Conservation (phyloP, 345 rosid genomes). For the Hirschfeldia incana region DNA sequence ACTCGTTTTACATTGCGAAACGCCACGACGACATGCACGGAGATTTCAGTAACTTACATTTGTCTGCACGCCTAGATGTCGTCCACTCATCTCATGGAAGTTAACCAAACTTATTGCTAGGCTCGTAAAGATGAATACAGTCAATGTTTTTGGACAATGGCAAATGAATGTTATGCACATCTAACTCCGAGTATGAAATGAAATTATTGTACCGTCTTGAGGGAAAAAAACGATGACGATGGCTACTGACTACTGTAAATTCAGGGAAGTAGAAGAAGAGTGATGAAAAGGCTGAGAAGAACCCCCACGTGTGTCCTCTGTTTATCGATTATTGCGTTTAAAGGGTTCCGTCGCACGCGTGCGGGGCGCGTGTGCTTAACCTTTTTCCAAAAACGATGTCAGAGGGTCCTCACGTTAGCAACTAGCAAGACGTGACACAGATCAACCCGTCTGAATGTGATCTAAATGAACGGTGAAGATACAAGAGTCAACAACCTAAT, state of each 20-base stretch:
- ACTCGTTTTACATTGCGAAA: neutral
- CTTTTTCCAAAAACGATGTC: neutral
- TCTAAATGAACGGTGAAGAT: conserved; percentile 30
- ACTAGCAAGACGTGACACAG: neutral
- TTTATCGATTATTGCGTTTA: conserved; percentile 1
- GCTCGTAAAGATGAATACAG: too few relatives aligned
- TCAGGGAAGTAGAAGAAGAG: neutral
- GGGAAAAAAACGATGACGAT: neutral
- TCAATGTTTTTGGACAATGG: too few relatives aligned
- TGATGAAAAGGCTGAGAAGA: neutral
- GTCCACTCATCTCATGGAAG: too few relatives aligned
- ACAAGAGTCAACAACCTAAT: conserved; percentile 47
- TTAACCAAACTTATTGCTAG: neutral
- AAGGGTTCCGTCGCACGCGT: conserved; percentile 37
- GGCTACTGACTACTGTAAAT: neutral
- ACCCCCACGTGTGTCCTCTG: conserved; percentile 31
- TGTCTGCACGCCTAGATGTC: too few relatives aligned
- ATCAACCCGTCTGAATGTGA: conserved; percentile 21
- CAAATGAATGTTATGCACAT: too few relatives aligned
- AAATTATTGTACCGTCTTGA: neutral
- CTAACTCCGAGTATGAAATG: too few relatives aligned
- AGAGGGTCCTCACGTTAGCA: too few relatives aligned
- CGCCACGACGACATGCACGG: neutral
- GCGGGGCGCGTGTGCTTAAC: conserved; percentile 41
- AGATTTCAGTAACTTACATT: too few relatives aligned